Evolutionary conservation across 176 grass and related monocot species (phyloP), one percentile per base, ranked within the genome.

Genomic region (Oryza longistaminata): DNA sequence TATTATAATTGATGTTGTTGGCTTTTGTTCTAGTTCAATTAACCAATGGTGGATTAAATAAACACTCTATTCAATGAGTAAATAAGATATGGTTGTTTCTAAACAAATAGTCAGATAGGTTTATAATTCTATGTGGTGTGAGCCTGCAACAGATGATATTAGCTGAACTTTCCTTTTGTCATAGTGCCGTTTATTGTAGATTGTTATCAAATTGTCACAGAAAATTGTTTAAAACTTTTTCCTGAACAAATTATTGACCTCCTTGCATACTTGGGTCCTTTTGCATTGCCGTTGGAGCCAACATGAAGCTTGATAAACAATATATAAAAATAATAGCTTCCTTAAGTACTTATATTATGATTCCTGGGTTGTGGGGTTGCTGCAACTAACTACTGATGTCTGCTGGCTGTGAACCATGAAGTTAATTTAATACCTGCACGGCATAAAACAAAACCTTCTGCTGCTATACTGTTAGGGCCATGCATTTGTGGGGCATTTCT

Each of bases 361-460:
- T 75, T 52, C 21, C 19, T 24, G 11, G 75, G 27, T 26, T 66
- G 19, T 84, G 75, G 11, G 7, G 46, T 33, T 26, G 74, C 44
- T 83, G 9, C 5, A 67, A 34, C 21, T 75, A 27, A 53, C 50
- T 19, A 58, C 6, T 58, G n/a, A 69, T 33, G 44, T 45, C 14
- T 46, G 19, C 55, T 21, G n/a, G 42, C 42, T 43, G 42, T 45
- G 35, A 22, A 11, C 42, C 11, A 40, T 77, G 60, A 16, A 68
- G 16, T 68, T 74, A 55, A 60, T 84, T 58, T 25, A 58, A 73
- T 19, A 68, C 79, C 60, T 84, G 3, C 9, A 45, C 73, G 19
- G 66, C 15, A 5, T 24, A 21, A 35, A 46, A 48, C 11, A 45
- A 77, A 62, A 27, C 10, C 26, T 2, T 42, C n/a, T 83, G 17